phyloP scores from a whole-genome alignment of 306 rosid genomes.

The Lathyrus tuberosus region DNA sequence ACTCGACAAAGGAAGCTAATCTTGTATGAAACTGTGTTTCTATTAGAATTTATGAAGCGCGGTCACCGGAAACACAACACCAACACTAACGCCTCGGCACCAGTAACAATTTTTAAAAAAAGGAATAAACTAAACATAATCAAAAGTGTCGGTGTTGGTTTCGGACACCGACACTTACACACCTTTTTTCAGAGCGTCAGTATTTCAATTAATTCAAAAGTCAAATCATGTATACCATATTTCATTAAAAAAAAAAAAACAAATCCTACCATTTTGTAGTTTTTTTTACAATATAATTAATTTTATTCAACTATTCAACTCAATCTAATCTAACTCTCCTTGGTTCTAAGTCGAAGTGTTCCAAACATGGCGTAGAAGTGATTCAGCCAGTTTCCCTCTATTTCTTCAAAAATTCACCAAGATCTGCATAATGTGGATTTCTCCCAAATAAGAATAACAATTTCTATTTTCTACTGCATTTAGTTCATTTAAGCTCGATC shows the following conservation, averaged over 20 bases:
- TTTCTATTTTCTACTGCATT: background rate
- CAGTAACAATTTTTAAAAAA: no score
- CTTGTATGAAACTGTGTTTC: background rate
- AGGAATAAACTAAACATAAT: no score
- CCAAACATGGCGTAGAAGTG: background rate
- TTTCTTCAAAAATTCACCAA: background rate
- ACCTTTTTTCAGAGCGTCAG: background rate
- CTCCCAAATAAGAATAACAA: background rate
- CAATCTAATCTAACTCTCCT: background rate
- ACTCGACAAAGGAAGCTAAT: background rate
- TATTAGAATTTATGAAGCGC: background rate
- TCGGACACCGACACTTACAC: no score
- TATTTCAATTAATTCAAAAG: background rate
- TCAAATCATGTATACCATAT: background rate
- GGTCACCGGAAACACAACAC: no score
- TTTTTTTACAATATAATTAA: slow-evolving; percentile 4
- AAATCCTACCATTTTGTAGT: background rate
- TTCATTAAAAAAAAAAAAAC: background rate
- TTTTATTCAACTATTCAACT: slow-evolving; percentile 3
- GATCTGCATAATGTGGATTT: slow-evolving; percentile 9
- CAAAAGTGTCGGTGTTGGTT: no score
- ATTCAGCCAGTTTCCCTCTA: background rate
- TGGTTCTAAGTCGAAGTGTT: background rate
- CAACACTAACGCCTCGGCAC: no score
- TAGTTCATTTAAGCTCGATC: background rate